Base-by-base conservation (phyloP, 805 yeast genomes). In the Wickerhamomyces pijperi region DNA sequence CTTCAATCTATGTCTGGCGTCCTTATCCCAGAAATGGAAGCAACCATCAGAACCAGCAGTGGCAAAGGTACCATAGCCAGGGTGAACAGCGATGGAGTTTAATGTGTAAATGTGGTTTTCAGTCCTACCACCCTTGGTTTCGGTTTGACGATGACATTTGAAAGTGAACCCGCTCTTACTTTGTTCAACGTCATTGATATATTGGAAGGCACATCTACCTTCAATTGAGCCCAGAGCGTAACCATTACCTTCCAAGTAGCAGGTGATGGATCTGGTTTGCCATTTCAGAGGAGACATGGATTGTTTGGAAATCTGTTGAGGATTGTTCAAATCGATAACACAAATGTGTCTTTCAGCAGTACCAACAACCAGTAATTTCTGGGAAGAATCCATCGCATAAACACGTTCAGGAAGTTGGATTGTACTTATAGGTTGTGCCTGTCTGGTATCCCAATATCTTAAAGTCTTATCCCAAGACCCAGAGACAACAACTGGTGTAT, bases 381-480 rank as follows among this genome's bases (percentile, higher is more conserved):
- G 84, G 37, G 79, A 68, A 11, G 82, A 58, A 56, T 88, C 96
- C 94, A 90, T 82, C 12, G 87, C 66, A 62, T 87, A 90, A 0
- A 85, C 95, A 39, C 95, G 68, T 48, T 92, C 97, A 0, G 97
- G 95, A 57, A 92, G 65, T 51, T 74, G 73, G 32, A 92, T 64
- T 3, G 94, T 82, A 16, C 87, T 74, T 17, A 90, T 72, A 15
- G 97, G 92, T 50, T 74, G 79, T 35, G 80, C 82, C 47, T 78
- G 78, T 54, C 97, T 78, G 63, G 83, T 68, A 61, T 92, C 97
- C 98, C 98, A 90, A 61, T 92, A 92, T 56, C 76, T 78, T 46
- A 92, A 63, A 1, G 97, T 86, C 62, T 86, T 87, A 61, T 92
- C 98, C 97, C 97, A 92, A 6, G 96, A 85, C 7, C 95, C 96